A percentile compares a stretch with the other conserved stretches of the same genome.
Evolutionary conservation across 1,284 basidiomycete genomes (phyloP).

Genomic region (Cutaneotrichosporon spelunceum): DNA sequence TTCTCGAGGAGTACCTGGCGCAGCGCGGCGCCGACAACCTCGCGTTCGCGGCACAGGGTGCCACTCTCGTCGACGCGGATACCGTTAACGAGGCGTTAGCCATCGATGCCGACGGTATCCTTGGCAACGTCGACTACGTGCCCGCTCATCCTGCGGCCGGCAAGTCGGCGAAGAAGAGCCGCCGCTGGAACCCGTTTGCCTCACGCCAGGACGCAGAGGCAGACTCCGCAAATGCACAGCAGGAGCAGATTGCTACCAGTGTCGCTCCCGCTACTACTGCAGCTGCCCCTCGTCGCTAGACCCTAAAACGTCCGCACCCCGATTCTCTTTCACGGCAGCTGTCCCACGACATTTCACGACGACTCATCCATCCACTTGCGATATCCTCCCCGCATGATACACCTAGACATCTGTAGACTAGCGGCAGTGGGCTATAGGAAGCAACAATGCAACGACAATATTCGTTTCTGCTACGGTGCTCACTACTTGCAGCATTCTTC

Average conservation of each 20-base stretch:
- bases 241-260: not conserved
- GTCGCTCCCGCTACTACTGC: not conserved
- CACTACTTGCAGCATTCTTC: too few relatives aligned
- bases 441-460: not conserved
- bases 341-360: not conserved
- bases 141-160: not conserved
- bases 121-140: not conserved
- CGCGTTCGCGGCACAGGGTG: not conserved
- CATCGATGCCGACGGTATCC: not conserved
- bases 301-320: not conserved
- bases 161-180: not conserved
- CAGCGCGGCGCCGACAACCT: slow-evolving; percentile 47
- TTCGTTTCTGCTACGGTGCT: too few relatives aligned
- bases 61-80: not conserved
- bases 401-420: not conserved
- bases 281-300: not conserved
- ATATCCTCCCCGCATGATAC: not conserved
- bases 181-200: slow-evolving; percentile 3
- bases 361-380: not conserved
- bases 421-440: not conserved
- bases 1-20: slow-evolving; percentile 47
- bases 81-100: not conserved
- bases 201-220: not conserved
- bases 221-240: not conserved
- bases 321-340: not conserved